Base-by-base conservation (phyloP, 306 rosid genomes). In the Styphnolobium japonicum region DNA sequence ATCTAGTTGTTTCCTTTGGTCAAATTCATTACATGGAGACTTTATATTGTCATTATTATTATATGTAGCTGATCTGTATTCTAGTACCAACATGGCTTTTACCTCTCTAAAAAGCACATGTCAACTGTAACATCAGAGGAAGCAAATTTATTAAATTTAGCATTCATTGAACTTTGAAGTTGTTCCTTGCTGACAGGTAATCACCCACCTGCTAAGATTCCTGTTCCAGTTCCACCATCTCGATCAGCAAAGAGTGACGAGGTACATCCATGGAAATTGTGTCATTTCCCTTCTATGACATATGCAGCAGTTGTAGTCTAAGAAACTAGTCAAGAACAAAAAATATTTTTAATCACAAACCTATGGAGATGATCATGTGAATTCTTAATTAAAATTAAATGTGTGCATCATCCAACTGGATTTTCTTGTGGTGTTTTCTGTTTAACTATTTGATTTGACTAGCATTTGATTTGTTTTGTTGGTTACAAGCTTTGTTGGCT, bases 151-250 rank as follows among this genome's bases (percentile, higher is more conserved):
- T 76, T 81, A 29, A 21, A 45, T 55, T 68, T 12, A 25, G 65
- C 63, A 56, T 79, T 45, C 48, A 18, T 42, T 76, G 62, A 82
- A 76, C 76, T 86, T 51, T 77, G 82, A 67, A 48, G 43, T 80
- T 80, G 10, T 77, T 80, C 23, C 78, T 73, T 81, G 39, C 39
- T 87, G 83, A 67, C 82, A 95, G 98, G 98, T 80, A 75, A 80
- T 88, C 94, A 80, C 52, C 96, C 88, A 63, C 88, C 96, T 46
- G 86, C 98, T 58, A 95, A 93, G 86, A 91, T 91, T 78, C 99
- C 99, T 66, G 89, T 88, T 85, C 99, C 97, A 33, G 51, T 95
- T 85, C 94, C 96, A 60, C 90, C 90, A 55, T 80, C 97, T 73
- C 84, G 10, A 39, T 82, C 94, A 29, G 80, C 83, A 40, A 92